Base-by-base conservation (phyloP, 495 filamentous ascomycete genomes). In the Annulohypoxylon nitens region DNA sequence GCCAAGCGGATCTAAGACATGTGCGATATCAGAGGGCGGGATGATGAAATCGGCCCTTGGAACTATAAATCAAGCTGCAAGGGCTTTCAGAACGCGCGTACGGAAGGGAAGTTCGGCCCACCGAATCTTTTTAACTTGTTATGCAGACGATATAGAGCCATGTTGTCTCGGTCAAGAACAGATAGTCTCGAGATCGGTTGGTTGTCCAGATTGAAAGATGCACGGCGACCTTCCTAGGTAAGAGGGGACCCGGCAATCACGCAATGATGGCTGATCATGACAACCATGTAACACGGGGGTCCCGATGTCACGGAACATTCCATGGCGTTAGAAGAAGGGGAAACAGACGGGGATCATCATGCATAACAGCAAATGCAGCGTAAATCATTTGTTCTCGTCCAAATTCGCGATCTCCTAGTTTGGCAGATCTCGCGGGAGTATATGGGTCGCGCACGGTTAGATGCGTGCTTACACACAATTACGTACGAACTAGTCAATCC, bases 201-300 rank as follows among this genome's bases (percentile, higher is more conserved):
- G 23, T 11, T 36, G 67, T 63, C 0, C 48, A 55, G 69, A 71
- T 58, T 26, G 53, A 47, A 45, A 45, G 10, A 25, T 8, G 48
- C 14, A 25, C 23, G 60, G 25, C 37, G 50, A 70, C 72, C 63
- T 75, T 67, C 72, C 72, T 75, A 64, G 62, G 67, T 70, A 53
- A 75, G 72, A 67, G 62, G 67, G 67, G 26, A 2, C 48, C 71
- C 62, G 57, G 62, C 66, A 50, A 75, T 75, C 72, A 75, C 72
- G 72, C 72, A 75, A 75, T 70, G 47, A 20, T 63, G 18, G 63
- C 23, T 37, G 36, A 55, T 60, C 62, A 70, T 70, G 67, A 70
- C 63, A 70, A 63, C 71, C 63, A 70, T 70, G 71, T 45, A 67
- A 43, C 12, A 51, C 12, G 53, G 26, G 63, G 53, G 20, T 43